Percentiles rank a stretch among this genome's conserved stretches.
These are phyloP conservation scores for Flaveria floridana DNA, from an alignment of 140 eudicot genomes.

Conservation along the genomic window DNA sequence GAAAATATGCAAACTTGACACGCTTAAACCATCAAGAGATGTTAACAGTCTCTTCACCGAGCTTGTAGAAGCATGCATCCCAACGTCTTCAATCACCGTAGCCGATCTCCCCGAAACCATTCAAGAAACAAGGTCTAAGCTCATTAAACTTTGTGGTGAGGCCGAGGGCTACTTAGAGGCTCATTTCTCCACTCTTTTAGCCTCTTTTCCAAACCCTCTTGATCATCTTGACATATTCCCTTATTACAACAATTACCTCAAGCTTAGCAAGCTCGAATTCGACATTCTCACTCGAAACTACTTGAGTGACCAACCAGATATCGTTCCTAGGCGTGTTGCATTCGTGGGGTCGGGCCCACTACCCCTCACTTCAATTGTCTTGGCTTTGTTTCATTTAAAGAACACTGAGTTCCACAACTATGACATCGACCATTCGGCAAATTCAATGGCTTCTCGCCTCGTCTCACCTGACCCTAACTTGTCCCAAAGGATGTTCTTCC, in stretches of 20 bases:
- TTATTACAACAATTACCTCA: slow-evolving; percentile 67
- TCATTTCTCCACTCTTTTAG: slow-evolving; percentile 67
- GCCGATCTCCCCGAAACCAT: slow-evolving; percentile 46
- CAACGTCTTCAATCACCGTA: slow-evolving; percentile 64
- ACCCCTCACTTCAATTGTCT: slow-evolving; percentile 76
- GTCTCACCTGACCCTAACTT: slow-evolving; percentile 59
- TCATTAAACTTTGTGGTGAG: slow-evolving; percentile 69
- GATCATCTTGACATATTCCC: slow-evolving; percentile 74
- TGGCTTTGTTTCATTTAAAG: slow-evolving; percentile 63
- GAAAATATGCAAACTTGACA: slow-evolving; percentile 65
- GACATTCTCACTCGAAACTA: slow-evolving; percentile 49
- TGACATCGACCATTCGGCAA: slow-evolving; percentile 74
- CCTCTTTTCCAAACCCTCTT: slow-evolving; percentile 58
- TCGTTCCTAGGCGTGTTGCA: slow-evolving; percentile 51
- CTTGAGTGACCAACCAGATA: slow-evolving; percentile 8
- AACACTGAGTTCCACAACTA: slow-evolving; percentile 67
- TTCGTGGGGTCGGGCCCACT: slow-evolving; percentile 93
- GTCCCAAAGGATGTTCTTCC: slow-evolving; percentile 66
- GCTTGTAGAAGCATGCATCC: slow-evolving; percentile 70
- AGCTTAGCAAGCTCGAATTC: slow-evolving; percentile 64
- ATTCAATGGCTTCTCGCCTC: slow-evolving; percentile 56
- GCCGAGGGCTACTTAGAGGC: slow-evolving; percentile 77
- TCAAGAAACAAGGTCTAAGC: slow-evolving; percentile 57
- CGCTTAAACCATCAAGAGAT: slow-evolving; percentile 70
- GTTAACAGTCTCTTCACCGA: slow-evolving; percentile 77